Evolutionary conservation across 1,284 basidiomycete genomes (phyloP), one percentile per base, ranked within the genome.

Genomic region (Amylostereum areolatum): DNA sequence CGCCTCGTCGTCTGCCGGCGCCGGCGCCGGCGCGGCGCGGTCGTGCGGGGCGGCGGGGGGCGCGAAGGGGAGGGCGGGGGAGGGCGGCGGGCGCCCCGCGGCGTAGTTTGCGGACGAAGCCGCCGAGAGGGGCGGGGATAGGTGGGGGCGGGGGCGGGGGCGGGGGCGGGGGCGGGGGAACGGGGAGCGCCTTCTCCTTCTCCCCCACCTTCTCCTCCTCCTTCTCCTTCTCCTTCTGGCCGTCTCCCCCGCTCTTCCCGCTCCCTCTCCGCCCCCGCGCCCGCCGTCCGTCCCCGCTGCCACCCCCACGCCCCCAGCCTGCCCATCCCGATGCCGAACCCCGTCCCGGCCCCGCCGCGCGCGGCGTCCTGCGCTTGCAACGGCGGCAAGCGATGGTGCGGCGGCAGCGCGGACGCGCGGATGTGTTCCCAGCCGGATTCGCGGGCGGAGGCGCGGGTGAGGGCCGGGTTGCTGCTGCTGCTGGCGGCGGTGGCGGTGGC

Each of bases 401-500:
- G n/a, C n/a, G n/a, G n/a, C n/a, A n/a, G n/a, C n/a, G n/a, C n/a
- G n/a, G n/a, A n/a, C n/a, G 8, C 33, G 33, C 33, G 33, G 33
- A 35, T 35, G 33, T n/a, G 33, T 35, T 35, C 33, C 33, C 33
- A 35, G 33, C 33, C 33, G 33, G n/a, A n/a, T n/a, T 35, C 33
- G 33, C 33, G 33, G 33, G 8, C 33, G n/a, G n/a, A n/a, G n/a
- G n/a, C n/a, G 12, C 37, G 40, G 3, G 49, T 48, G 4, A 52
- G 49, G 28, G 55, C 53, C 5, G 55, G 52, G 35, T 52, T 55
- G 35, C 53, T 33, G 3, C 55, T 50, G 33, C 55, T 56, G 12
- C 43, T 50, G 40, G 55, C 55, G 25, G 55, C 11, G 45, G 30
- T 12, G 51, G 50, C 3, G 30, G 43, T 12, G 50, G 41, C 10